Evolutionary conservation across 306 rosid genomes (phyloP), one percentile per base, ranked within the genome.

Genomic region (Benincasa hispida): DNA sequence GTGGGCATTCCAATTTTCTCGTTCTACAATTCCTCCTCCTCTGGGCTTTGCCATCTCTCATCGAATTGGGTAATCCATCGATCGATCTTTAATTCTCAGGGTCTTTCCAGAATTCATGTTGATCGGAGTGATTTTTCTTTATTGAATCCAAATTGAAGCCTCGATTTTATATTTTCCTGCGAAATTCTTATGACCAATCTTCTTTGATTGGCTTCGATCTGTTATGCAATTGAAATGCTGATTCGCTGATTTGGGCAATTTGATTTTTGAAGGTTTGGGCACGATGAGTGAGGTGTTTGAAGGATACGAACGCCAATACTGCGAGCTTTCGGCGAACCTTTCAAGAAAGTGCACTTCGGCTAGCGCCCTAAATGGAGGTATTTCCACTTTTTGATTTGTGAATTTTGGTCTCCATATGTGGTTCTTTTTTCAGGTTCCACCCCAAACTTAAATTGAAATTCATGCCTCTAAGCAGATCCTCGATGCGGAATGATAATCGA

Each of bases 231-330:
- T 37, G 24, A 37, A 63, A 11, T 66, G 53, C 19, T 25, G 56
- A 45, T 69, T 69, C 8, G 42, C 76, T 50, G 76, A 70, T 15
- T 70, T 47, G 35, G 13, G 30, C 47, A 35, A 47, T 50, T 75
- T 39, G 11, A 11, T 56, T 76, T n/a, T 76, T 39, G 61, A 77
- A 80, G 75, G 77, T 75, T 57, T 27, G 48, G 80, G 57, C 65
- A 88, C 79, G 79, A 92, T 92, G 98, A 90, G 94, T 81, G 88
- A 82, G 81, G 94, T 87, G n/a, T 92, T 92, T 57, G 98, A 90
- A 69, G 91, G 96, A 17, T 92, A 89, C 79, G 96, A 92, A 79
- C 98, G 96, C 78, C 90, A 84, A 32, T 92, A 90, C 90, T 90
- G 93, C 67, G 96, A 90, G 82, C 82, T 87, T 72, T 92, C 96